A percentile compares a stretch with the other conserved stretches of the same genome.
Evolutionary conservation across 2,329 filamentous ascomycete genomes (phyloP).

Genomic region (Phialophora verrucosa): DNA sequence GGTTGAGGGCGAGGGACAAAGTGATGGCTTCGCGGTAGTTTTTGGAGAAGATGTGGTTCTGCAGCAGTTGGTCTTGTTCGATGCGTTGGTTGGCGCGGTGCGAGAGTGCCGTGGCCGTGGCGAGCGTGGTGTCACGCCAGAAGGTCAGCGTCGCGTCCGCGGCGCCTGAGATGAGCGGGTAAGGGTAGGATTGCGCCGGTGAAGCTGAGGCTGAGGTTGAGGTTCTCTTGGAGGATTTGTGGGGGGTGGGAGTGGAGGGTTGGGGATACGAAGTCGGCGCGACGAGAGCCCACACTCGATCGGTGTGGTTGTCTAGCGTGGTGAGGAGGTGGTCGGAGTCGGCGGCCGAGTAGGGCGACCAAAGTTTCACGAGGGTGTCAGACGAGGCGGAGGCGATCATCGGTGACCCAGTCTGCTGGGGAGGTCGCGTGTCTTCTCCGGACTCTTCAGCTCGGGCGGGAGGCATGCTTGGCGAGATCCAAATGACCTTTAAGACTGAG

Average conservation of each 20-base stretch:
- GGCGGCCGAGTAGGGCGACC: slow-evolving; percentile 72
- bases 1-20: slow-evolving; percentile 89
- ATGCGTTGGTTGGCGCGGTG: slow-evolving; percentile 77
- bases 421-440: slow-evolving; percentile 44
- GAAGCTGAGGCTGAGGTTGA: slow-evolving; percentile 38
- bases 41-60: slow-evolving; percentile 87
- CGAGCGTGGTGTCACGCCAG: slow-evolving; percentile 88
- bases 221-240: slow-evolving; percentile 34
- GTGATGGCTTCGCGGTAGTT: slow-evolving; percentile 93
- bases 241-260: slow-evolving; percentile 43
- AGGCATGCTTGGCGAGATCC: slow-evolving; percentile 66
- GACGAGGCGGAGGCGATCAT: slow-evolving; percentile 81
- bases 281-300: slow-evolving; percentile 91
- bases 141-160: slow-evolving; percentile 93
- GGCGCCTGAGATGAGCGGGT: slow-evolving; percentile 85
- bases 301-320: slow-evolving; percentile 95
- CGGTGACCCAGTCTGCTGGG: slow-evolving; percentile 41
- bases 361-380: slow-evolving; percentile 94
- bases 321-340: slow-evolving; percentile 74
- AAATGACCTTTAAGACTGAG: slow-evolving; percentile 90
- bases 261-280: slow-evolving; percentile 52
- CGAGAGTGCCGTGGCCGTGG: slow-evolving; percentile 76
- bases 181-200: slow-evolving; percentile 47
- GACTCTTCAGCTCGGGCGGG: slow-evolving; percentile 35
- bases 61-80: slow-evolving; percentile 91